Evolutionary conservation across 2,329 filamentous ascomycete species (phyloP).

Genomic region (Cephalotrichum gorgonifer): DNA sequence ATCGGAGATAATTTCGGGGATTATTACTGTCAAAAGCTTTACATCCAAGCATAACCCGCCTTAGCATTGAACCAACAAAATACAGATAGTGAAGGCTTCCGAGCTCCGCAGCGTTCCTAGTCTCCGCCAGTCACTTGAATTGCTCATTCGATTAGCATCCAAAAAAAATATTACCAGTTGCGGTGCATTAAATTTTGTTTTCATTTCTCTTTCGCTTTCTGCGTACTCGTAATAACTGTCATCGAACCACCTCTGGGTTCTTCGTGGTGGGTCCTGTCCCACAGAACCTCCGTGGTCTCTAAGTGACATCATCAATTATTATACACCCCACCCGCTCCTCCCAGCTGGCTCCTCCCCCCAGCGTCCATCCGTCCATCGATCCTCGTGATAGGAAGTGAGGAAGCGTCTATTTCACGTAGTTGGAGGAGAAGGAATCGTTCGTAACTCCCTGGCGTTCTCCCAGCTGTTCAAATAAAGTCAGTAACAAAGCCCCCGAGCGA

Average conservation of each 20-base stretch:
- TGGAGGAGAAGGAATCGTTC: conserved; percentile 1
- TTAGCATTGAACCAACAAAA: too few relatives aligned
- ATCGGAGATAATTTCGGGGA: not conserved
- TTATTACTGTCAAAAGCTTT: not conserved
- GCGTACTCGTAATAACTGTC: not conserved
- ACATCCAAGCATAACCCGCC: not conserved
- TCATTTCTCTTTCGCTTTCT: not conserved
- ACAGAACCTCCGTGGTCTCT: not conserved
- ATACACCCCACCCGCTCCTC: not conserved
- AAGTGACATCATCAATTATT: not conserved
- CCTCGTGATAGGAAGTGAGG: too few relatives aligned
- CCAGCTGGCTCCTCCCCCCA: not conserved
- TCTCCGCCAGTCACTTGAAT: too few relatives aligned
- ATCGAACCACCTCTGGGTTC: not conserved
- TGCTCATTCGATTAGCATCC: too few relatives aligned
- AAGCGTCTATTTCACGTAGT: not conserved
- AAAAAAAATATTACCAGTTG: too few relatives aligned
- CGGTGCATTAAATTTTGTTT: too few relatives aligned
- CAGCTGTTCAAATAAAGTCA: conserved; percentile 1
- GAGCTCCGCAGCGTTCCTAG: too few relatives aligned
- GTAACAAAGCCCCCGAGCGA: not conserved
- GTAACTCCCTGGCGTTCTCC: not conserved
- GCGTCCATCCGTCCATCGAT: not conserved
- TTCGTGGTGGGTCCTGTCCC: not conserved
- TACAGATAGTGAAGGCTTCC: too few relatives aligned